These are phyloP conservation scores for Kwoniella mangroviensis DNA, from an alignment of 768 basidiomycete genomes.

Conservation along the genomic window DNA sequence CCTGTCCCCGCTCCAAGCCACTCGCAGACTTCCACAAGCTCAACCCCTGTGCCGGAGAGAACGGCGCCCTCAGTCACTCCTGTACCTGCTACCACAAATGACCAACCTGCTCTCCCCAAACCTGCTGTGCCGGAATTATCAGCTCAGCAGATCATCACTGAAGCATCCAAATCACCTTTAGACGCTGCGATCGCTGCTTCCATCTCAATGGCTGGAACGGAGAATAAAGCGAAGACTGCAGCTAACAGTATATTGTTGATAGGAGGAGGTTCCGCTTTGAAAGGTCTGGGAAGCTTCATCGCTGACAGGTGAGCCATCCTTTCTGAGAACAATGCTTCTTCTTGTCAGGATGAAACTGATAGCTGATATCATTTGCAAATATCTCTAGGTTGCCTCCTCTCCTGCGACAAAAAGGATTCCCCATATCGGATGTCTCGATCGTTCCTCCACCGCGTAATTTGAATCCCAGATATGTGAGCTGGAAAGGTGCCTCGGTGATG, in stretches of 20 bases:
- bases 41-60: slow-evolving; percentile 12
- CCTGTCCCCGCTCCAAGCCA: neutral
- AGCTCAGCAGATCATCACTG: slow-evolving; percentile 26
- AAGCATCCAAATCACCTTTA: slow-evolving; percentile 45
- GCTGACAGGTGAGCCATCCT: slow-evolving; percentile 40
- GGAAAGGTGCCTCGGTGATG: slow-evolving; percentile 93
- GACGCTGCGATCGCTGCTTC: slow-evolving; percentile 49
- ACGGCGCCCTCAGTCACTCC: neutral
- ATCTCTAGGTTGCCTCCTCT: slow-evolving; percentile 40
- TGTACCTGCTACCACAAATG: slow-evolving; percentile 12
- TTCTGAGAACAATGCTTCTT: neutral
- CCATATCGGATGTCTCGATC: slow-evolving; percentile 66
- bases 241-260: slow-evolving; percentile 44
- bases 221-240: slow-evolving; percentile 47
- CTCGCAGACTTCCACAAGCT: slow-evolving; percentile 1
- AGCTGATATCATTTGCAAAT: neutral
- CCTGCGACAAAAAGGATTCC: slow-evolving; percentile 42
- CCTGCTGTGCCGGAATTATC: slow-evolving; percentile 9
- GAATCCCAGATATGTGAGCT: slow-evolving; percentile 84
- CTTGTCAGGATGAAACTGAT: neutral
- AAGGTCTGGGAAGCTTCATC: slow-evolving; percentile 45
- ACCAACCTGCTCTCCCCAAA: neutral
- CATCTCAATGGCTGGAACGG: slow-evolving; percentile 40
- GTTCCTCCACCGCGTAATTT: slow-evolving; percentile 94
- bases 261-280: slow-evolving; percentile 44